Base-by-base conservation (phyloP, 495 filamentous ascomycete species). In the Bacidia rubella region DNA sequence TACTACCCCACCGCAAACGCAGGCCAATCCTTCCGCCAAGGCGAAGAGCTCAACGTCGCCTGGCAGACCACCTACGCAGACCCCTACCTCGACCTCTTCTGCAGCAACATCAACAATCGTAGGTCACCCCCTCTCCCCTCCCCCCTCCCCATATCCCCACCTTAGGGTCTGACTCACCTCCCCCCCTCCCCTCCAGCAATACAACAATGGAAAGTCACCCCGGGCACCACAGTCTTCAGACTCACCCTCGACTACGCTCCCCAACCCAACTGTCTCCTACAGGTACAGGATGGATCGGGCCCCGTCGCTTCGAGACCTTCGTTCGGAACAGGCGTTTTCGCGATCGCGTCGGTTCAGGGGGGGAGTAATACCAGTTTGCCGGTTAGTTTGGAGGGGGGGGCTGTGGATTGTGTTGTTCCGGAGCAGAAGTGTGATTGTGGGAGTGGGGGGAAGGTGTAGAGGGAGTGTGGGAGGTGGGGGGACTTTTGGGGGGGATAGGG, bases 31-130 rank as follows among this genome's bases (percentile, higher is more conserved):
- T 50, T 29, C 27, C 11, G n/a, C 22, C 47, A 50, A 35, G 47
- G 47, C 25, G 27, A 38, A 29, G 22, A 29, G 12, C 11, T 50
- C 7, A 38, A 29, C 47, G 47, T 50, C 9, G 15, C 47, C 47
- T 50, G 23, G 24, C 25, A 27, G 27, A 29, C 47, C 47, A 35
- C 32, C 47, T 50, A 11, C 47, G 35, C 21, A 21, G 27, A 50
- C 15, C 23, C 47, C 9, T 38, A 50, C 47, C 32, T 50, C 12
- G 23, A 29, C 32, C 1, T 50, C n/a, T 50, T 50, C 47, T 50
- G 47, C 47, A 50, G 47, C 26, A 15, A 50, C 27, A 50, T 50
- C 47, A 50, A 29, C 20, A 50, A 50, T 22, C 47, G 47, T 50
- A 50, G 9, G 47, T 50, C 29, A 35, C 29, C 29, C 45, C 45